Percentiles rank a stretch among this genome's conserved stretches.
Evolutionary conservation across 2,329 filamentous ascomycete species (phyloP).

Genomic region (Lasiodiplodia sp.): DNA sequence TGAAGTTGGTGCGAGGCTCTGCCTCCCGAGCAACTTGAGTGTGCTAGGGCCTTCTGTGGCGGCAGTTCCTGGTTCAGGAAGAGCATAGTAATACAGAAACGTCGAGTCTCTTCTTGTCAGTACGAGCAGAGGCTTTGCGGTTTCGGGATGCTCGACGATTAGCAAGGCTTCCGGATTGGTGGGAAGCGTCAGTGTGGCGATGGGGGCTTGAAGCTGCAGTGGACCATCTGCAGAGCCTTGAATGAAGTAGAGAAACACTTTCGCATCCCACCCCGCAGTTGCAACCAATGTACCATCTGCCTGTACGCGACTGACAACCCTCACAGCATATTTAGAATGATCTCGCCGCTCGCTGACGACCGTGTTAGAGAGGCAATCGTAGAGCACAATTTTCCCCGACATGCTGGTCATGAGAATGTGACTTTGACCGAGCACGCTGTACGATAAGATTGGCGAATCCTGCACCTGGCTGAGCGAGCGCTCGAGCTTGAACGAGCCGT

Average conservation of each 20-base stretch:
- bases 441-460: conserved; percentile 64
- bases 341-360: conserved; percentile 60
- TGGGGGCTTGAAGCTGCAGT: conserved; percentile 36
- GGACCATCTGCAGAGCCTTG: conserved; percentile 34
- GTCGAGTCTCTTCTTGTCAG: conserved; percentile 66
- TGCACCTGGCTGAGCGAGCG: conserved; percentile 51
- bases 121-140: conserved; percentile 57
- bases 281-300: conserved; percentile 51
- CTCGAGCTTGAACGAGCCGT: conserved; percentile 41
- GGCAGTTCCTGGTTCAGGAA: conserved; percentile 36
- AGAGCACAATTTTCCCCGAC: conserved; percentile 64
- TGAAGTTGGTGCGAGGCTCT: conserved; percentile 68
- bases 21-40: conserved; percentile 58
- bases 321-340: conserved; percentile 66
- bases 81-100: conserved; percentile 63
- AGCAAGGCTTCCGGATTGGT: conserved; percentile 66
- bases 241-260: conserved; percentile 60
- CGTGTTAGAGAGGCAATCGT: conserved; percentile 48
- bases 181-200: conserved; percentile 52
- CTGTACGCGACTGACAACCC: conserved; percentile 53
- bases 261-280: conserved; percentile 68
- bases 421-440: conserved; percentile 51
- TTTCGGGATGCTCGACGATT: conserved; percentile 60
- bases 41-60: conserved; percentile 29
- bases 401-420: conserved; percentile 64